Base-by-base conservation (phyloP, 1,284 basidiomycete genomes). In the Naganishia sp. region DNA sequence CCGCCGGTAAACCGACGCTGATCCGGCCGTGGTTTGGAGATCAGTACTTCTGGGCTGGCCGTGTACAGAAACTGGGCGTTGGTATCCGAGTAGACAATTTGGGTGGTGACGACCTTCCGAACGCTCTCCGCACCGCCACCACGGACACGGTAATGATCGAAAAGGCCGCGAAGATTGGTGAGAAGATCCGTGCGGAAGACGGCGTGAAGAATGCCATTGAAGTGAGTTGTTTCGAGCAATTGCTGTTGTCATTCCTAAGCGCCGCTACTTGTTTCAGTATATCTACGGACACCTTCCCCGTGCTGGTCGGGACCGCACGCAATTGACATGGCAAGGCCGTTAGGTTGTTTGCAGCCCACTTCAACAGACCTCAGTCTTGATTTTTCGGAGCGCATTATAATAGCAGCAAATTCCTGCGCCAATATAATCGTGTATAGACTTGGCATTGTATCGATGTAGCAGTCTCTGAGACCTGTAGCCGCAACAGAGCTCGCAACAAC, bases 21-120 rank as follows among this genome's bases (percentile, higher is more conserved):
- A 88, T 91, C 73, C 86, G 87, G 71, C 87, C 87, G 3, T 88
- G 85, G 84, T 88, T 88, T 65, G 83, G 82, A 69, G 85, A 88
- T 72, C 87, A 89, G 74, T 87, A 83, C 76, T 89, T 89, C 75
- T 89, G 88, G 65, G 87, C 86, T 6, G 83, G 82, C 45, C 82
- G 87, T 39, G 86, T 89, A 25, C 83, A 86, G 68, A 83, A 83
- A 70, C 81, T 88, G 33, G 86, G 84, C 44, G 86, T 84, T 57
- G 76, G 86, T 5, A 57, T 85, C 67, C 82, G 81, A 64, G 81
- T 88, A 15, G 73, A 81, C 0, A 84, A 82, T 59, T 74, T 87
- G 45, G 80, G 81, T 31, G 80, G 81, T 1, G 80, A 80, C 66
- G 85, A 86, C 60, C 71, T 88, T 28, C 79, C 85, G 6, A 78